Evolutionary conservation across 2,329 filamentous ascomycete genomes (phyloP), one percentile per base, ranked within the genome.

Genomic region (Dendrostoma leiphaemia): DNA sequence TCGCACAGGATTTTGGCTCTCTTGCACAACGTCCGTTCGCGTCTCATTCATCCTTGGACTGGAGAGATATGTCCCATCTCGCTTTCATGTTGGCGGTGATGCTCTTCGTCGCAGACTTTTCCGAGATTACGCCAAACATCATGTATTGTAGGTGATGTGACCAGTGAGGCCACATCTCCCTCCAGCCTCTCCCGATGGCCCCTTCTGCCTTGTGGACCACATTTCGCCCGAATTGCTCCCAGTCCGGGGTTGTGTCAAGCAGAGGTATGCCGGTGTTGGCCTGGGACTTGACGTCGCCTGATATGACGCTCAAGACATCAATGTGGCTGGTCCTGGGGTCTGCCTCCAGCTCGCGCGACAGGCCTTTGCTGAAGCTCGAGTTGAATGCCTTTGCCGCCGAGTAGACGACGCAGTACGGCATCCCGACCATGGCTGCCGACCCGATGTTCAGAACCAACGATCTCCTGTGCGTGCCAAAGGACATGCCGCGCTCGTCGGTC

Each of bases 301-400:
- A 63, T 12, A 67, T 48, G 15, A 70, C 58, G 23, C 60, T 60
- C 12, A 71, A 31, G 28, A 62, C 64, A 40, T 69, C 66, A 24
- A 71, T 59, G 19, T 64, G 63, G 24, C 40, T 49, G 10, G 63
- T 62, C 29, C 24, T 56, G 10, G 56, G 54, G 15, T 57, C 48
- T 6, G 57, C 53, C n/a, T 51, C 56, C 41, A 69, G 60, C 52
- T 71, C 67, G 17, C 65, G 56, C 6, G 63, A 60, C 4, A 71
- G 54, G 1, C 58, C 63, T 8, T 48, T 58, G 45, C 61, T 65
- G n/a, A 69, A 63, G 10, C 58, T 58, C 24, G 60, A 60, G 56
- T 66, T 64, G 48, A 69, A 69, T 3, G 62, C 66, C 62, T 69
- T 69, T 29, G 63, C 65, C 29, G 61, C 64, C 28, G 61, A 58